Base-by-base conservation (phyloP, 768 basidiomycete species). In the Trametes sanguinea region DNA sequence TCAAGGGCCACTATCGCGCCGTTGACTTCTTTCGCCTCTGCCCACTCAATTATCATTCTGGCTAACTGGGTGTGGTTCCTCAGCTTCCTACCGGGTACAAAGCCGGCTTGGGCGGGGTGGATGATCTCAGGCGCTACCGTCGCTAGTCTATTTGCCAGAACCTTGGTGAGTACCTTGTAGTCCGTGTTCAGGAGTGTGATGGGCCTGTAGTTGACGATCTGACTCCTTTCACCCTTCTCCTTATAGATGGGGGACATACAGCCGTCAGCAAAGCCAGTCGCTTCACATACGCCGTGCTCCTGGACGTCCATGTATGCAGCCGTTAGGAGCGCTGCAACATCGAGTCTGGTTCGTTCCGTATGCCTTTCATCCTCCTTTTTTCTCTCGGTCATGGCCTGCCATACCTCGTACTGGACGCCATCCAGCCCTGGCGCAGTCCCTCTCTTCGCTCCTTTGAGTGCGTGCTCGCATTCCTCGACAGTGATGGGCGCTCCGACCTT, bases 241-340 rank as follows among this genome's bases (percentile, higher is more conserved):
- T 81, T 81, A 56, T 76, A 81, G 0, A 81, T 27, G 0, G 74
- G 77, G 69, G 76, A 69, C 64, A 74, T 71, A 64, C 67, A 69
- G 0, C 78, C 79, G 6, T 68, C 44, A 0, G 71, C 27, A 50
- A 77, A 81, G 16, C 2, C 4, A 16, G 4, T 4, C 7, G 5
- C 4, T 6, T 13, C 4, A 6, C 6, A n/a, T 16, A 44, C 43
- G 4, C 43, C 43, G 43, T 13, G 4, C 14, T 13, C 4, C 14
- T 44, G 14, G n/a, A 44, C 14, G n/a, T 13, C 11, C 11, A 5
- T 16, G 43, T 6, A 44, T 4, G n/a, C 43, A 44, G 14, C 14
- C 14, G 4, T 5, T 13, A 44, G 43, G 43, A 44, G 4, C 14
- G 14, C 14, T 5, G 14, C 7, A 5, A 44, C 43, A 13, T 44